A percentile compares a stretch with the other conserved stretches of the same genome.
These are phyloP conservation scores for Clitopilus passeckerianus DNA, from an alignment of 768 basidiomycete species.

Conservation along the genomic window DNA sequence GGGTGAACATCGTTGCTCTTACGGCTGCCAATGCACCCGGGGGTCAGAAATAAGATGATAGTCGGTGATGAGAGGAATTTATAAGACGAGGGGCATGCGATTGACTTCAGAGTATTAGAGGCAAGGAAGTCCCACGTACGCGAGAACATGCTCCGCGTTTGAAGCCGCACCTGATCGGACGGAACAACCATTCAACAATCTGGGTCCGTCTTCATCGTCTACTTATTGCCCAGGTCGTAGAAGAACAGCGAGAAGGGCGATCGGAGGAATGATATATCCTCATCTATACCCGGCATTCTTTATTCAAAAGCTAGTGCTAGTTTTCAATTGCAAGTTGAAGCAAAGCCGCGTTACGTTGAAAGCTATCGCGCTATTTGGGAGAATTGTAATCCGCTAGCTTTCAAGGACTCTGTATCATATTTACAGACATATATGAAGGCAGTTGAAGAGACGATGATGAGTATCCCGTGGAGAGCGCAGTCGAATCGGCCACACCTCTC, in stretches of 20 bases:
- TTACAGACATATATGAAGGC: no score
- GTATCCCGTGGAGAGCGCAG: no score
- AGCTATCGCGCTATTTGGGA: no score
- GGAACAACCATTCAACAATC: neutral
- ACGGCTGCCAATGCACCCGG: neutral
- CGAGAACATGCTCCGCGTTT: neutral
- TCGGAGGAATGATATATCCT: neutral
- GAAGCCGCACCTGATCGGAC: neutral
- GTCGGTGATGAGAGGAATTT: slow-evolving; percentile 23
- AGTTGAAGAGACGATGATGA: no score
- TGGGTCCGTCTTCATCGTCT: neutral
- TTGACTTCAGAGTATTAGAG: neutral
- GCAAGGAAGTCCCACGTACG: neutral
- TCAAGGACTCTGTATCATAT: no score
- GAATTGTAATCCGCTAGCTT: no score
- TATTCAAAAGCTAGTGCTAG: no score
- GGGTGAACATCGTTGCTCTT: slow-evolving; percentile 10
- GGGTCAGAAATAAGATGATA: neutral
- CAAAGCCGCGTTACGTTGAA: no score
- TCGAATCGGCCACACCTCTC: no score
- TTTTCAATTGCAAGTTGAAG: no score
- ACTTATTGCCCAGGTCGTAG: neutral
- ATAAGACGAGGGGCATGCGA: slow-evolving; percentile 8
- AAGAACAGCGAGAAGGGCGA: neutral
- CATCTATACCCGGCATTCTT: neutral